Conservation (phyloP, 2,329 filamentous ascomycete species). For the Colletotrichum nymphaeae region DNA sequence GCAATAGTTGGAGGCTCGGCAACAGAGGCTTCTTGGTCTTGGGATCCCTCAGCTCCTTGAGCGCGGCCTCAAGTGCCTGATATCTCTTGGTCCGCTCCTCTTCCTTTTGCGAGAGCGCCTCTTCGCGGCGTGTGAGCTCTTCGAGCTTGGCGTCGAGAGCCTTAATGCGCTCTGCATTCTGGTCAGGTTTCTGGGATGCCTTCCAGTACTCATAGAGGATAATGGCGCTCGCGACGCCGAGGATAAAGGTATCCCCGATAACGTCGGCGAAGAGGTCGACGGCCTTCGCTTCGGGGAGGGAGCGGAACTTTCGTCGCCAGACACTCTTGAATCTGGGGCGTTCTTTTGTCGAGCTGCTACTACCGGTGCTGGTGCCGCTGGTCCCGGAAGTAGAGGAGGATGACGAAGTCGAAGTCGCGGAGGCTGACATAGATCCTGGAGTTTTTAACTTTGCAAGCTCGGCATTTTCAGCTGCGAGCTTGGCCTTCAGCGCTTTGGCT, state of each 20-base stretch:
- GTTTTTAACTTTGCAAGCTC: slow-evolving; percentile 7
- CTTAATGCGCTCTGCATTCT: slow-evolving; percentile 64
- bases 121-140: slow-evolving; percentile 60
- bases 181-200: slow-evolving; percentile 69
- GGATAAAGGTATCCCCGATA: slow-evolving; percentile 71
- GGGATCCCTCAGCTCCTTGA: slow-evolving; percentile 63
- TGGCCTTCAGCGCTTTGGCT: slow-evolving; percentile 51
- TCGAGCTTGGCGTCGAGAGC: slow-evolving; percentile 61
- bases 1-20: slow-evolving; percentile 47
- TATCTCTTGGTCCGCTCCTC: slow-evolving; percentile 61
- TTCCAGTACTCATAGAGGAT: slow-evolving; percentile 73
- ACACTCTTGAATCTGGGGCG: slow-evolving; percentile 54
- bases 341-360: slow-evolving; percentile 4
- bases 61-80: slow-evolving; percentile 63
- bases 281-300: slow-evolving; percentile 73
- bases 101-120: slow-evolving; percentile 58
- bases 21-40: slow-evolving; percentile 68
- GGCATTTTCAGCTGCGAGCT: slow-evolving; percentile 41
- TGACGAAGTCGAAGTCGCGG: neutral
- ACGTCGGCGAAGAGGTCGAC: slow-evolving; percentile 76
- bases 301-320: slow-evolving; percentile 71
- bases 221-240: slow-evolving; percentile 66
- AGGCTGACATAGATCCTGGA: neutral
- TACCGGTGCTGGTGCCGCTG: neutral
- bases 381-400: neutral